Percentiles rank a stretch among this genome's conserved stretches.
Evolutionary conservation across 805 yeast species (phyloP).

Genomic region (Maudiozyma turicensis): DNA sequence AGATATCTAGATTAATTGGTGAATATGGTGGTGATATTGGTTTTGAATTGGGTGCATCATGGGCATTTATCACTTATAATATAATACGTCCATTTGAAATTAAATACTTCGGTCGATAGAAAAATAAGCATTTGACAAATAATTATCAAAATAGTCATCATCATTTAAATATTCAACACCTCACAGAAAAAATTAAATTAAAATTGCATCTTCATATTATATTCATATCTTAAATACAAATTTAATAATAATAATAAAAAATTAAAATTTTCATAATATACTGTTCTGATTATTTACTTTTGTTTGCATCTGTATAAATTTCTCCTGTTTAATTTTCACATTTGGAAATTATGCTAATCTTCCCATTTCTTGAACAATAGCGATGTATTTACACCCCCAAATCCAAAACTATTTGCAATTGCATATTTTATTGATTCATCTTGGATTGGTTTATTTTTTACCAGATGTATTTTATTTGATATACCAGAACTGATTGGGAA

Average conservation of each 20-base stretch:
- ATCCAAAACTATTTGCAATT: constrained; percentile 86
- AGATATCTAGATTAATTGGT: constrained; percentile 53
- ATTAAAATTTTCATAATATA: background rate
- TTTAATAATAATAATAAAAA: background rate
- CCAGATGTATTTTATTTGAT: constrained; percentile 29
- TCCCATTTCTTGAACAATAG: constrained; percentile 40
- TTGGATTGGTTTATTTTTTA: constrained; percentile 38
- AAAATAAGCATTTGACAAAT: no score
- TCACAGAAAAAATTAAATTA: background rate
- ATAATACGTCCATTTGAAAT: constrained; percentile 53
- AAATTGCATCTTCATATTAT: background rate
- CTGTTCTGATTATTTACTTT: background rate
- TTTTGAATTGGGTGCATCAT: constrained; percentile 62
- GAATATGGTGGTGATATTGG: constrained; percentile 76
- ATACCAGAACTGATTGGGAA: background rate
- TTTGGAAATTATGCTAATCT: background rate
- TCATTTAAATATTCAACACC: no score
- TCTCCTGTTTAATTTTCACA: background rate
- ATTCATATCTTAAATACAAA: background rate
- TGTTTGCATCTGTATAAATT: no score
- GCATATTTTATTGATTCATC: constrained; percentile 43
- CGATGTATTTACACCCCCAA: constrained; percentile 92
- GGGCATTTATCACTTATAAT: constrained; percentile 55
- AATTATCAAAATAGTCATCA: background rate
- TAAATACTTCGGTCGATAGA: constrained; percentile 42